Conservation (phyloP, 495 filamentous ascomycete genomes). For the Daldinia loculata region DNA sequence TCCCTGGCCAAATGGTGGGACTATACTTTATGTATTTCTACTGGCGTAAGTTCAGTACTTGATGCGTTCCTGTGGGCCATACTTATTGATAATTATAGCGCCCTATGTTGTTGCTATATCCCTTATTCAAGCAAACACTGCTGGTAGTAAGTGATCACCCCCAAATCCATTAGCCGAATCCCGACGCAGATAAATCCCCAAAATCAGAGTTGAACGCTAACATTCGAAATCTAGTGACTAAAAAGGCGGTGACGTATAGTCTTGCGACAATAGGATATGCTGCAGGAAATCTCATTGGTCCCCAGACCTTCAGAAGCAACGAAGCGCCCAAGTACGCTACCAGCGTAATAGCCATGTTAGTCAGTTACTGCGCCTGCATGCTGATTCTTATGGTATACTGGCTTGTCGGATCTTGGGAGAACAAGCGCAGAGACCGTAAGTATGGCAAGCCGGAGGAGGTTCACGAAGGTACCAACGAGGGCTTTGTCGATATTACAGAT, state of each 20-base stretch:
- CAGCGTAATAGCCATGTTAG: slow-evolving; percentile 47
- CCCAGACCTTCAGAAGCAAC: slow-evolving; percentile 59
- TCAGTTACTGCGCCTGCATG: slow-evolving; percentile 46
- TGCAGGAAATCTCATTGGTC: slow-evolving; percentile 62
- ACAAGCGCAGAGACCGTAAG: slow-evolving; percentile 36
- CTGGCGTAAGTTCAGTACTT: slow-evolving; percentile 45
- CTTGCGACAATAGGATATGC: slow-evolving; percentile 60
- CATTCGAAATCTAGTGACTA: slow-evolving; percentile 45
- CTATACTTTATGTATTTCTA: slow-evolving; percentile 48
- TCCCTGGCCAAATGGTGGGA: slow-evolving; percentile 50
- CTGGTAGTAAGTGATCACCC: slow-evolving; percentile 41
- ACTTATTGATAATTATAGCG: slow-evolving; percentile 39
- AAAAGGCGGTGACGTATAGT: slow-evolving; percentile 60
- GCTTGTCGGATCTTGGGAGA: slow-evolving; percentile 40
- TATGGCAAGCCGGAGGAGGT: slow-evolving; percentile 31
- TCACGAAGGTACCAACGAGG: slow-evolving; percentile 26
- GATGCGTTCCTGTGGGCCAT: too few species aligned
- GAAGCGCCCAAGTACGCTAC: slow-evolving; percentile 57
- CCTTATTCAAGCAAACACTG: slow-evolving; percentile 53
- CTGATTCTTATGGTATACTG: slow-evolving; percentile 44
- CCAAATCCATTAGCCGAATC: not conserved
- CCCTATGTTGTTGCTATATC: slow-evolving; percentile 52
- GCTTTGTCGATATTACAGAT: slow-evolving; percentile 47
- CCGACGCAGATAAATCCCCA: not conserved
- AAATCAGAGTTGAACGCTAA: not conserved